Conservation (phyloP, 257 asterid species). For the Pogostemon cablin region DNA sequence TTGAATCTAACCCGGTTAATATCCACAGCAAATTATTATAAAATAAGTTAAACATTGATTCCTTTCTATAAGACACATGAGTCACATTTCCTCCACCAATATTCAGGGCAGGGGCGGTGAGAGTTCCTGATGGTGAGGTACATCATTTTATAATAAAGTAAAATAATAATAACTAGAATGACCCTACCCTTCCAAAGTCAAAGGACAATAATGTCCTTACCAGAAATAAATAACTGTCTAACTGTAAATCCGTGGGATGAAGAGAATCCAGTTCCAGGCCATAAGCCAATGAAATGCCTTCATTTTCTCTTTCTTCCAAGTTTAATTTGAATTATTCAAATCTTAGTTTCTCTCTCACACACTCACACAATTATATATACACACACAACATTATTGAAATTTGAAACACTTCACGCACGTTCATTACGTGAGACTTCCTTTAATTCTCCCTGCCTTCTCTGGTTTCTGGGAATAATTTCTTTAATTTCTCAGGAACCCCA, state of each 20-base stretch:
- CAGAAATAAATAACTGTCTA: conserved; percentile 41
- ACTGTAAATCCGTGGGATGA: conserved; percentile 34
- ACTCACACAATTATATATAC: conserved; percentile 3
- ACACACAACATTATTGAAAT: background rate
- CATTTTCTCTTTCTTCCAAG: conserved; percentile 38
- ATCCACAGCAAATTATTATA: too few relatives aligned
- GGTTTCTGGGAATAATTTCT: conserved; percentile 42
- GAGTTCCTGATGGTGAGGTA: too few relatives aligned
- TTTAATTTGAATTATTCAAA: conserved; percentile 18
- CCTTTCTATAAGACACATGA: too few relatives aligned
- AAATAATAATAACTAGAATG: background rate
- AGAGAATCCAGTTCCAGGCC: conserved; percentile 21
- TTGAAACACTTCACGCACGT: conserved; percentile 25
- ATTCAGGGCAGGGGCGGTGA: too few relatives aligned
- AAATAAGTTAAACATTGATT: too few relatives aligned
- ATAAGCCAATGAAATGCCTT: conserved; percentile 27
- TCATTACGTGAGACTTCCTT: conserved; percentile 11
- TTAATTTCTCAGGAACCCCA: conserved; percentile 39
- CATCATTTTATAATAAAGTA: too few relatives aligned
- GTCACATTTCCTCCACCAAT: too few relatives aligned
- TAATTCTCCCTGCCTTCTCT: conserved; percentile 37
- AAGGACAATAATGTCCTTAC: conserved; percentile 29
- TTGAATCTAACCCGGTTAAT: too few relatives aligned
- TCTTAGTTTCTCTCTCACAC: conserved; percentile 22
- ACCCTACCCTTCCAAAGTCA: background rate